These are phyloP conservation scores for Metschnikowia santaceciliae DNA, from an alignment of 805 yeast species.

Conservation along the genomic window DNA sequence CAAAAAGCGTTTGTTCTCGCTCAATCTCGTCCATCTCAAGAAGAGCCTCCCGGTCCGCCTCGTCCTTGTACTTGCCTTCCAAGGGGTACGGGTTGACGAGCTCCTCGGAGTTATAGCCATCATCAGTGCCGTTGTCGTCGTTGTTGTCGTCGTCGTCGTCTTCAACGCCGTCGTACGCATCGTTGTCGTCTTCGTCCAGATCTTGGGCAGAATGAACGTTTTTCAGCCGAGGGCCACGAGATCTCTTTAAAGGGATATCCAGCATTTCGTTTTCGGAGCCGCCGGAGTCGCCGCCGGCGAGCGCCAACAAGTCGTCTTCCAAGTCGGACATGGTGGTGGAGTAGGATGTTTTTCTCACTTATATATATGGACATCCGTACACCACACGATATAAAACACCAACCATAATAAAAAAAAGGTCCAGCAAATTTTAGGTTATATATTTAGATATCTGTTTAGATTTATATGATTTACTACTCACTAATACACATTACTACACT, in stretches of 20 bases:
- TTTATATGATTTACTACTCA: too few species aligned
- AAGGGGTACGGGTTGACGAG: constrained; percentile 80
- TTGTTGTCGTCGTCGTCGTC: constrained; percentile 14
- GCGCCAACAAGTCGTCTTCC: constrained; percentile 93
- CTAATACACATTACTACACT: too few species aligned
- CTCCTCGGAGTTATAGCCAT: constrained; percentile 28
- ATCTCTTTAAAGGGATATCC: constrained; percentile 27
- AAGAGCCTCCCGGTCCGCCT: constrained; percentile 60
- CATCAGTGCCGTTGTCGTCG: constrained; percentile 15
- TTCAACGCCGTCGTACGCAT: constrained; percentile 15
- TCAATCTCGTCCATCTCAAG: constrained; percentile 85
- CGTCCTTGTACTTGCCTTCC: constrained; percentile 87
- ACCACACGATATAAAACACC: background rate
- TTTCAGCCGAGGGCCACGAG: constrained; percentile 16
- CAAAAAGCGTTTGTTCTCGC: constrained; percentile 87
- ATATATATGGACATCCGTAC: constrained; percentile 3
- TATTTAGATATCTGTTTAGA: too few species aligned
- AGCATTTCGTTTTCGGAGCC: constrained; percentile 41
- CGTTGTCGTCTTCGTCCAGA: constrained; percentile 24
- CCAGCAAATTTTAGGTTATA: too few species aligned
- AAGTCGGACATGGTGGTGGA: constrained; percentile 60
- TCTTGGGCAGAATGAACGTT: constrained; percentile 9
- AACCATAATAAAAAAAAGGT: too few species aligned
- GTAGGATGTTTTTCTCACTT: background rate
- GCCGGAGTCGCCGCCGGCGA: constrained; percentile 62